Conservation (phyloP, 1,284 basidiomycete genomes). For the Meripilus lineatus region DNA sequence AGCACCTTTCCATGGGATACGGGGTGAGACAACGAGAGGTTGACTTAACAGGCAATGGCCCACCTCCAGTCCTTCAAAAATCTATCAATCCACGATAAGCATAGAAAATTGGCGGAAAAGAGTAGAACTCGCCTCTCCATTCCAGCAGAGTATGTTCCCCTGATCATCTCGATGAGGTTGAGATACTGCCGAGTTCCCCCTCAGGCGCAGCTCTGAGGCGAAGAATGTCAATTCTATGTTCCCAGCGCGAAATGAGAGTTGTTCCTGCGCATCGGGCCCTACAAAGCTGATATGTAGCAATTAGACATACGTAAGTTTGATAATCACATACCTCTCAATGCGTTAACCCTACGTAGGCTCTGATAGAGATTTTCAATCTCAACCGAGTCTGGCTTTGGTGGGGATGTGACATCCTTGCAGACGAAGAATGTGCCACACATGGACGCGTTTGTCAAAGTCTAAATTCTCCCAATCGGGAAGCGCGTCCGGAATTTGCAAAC, state of each 20-base stretch:
- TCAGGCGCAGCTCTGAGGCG: conserved; percentile 75
- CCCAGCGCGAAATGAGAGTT: conserved; percentile 10
- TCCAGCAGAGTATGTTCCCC: conserved; percentile 79
- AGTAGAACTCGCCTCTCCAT: conserved; percentile 68
- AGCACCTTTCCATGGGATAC: too few species aligned
- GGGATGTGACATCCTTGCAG: neutral
- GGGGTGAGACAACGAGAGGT: too few species aligned
- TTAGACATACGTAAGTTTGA: neutral
- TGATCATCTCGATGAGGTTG: conserved; percentile 64
- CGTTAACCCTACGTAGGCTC: conserved; percentile 39
- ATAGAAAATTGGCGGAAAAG: conserved; percentile 1
- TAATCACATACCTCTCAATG: conserved; percentile 39
- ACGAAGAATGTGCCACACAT: conserved; percentile 45
- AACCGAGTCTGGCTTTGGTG: neutral
- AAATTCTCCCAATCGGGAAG: neutral
- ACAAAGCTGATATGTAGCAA: too few species aligned
- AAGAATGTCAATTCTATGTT: conserved; percentile 47
- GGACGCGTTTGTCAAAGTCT: conserved; percentile 12
- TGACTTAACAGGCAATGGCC: too few species aligned
- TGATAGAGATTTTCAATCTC: conserved; percentile 26
- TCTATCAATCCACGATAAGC: conserved; percentile 31
- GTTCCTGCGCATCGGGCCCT: conserved; percentile 62
- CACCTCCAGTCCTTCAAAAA: conserved; percentile 76
- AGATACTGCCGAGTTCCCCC: conserved; percentile 55
- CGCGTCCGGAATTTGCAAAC: neutral